These are phyloP conservation scores for Aspergillus proliferans DNA, from an alignment of 2,329 filamentous ascomycete species.

Conservation along the genomic window DNA sequence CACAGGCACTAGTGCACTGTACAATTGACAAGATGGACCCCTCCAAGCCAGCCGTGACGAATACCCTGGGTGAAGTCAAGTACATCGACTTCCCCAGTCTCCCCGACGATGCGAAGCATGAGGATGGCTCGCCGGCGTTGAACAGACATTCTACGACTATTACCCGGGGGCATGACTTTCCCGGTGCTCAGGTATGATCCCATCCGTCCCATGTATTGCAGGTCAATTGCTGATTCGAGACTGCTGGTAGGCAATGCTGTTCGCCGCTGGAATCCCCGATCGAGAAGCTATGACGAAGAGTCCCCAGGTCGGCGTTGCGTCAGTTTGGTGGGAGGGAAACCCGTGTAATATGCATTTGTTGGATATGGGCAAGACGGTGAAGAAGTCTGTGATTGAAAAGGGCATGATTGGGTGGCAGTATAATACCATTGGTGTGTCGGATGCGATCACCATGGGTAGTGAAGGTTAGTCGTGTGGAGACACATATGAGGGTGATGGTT, in stretches of 20 bases:
- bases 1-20: background rate
- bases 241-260: slow-evolving; percentile 74
- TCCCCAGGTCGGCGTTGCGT: slow-evolving; percentile 84
- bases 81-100: slow-evolving; percentile 55
- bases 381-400: slow-evolving; percentile 70
- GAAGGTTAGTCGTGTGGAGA: slow-evolving; percentile 54
- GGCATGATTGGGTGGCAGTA: slow-evolving; percentile 94
- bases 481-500: slow-evolving; percentile 6
- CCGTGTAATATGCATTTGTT: slow-evolving; percentile 79
- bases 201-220: background rate
- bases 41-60: slow-evolving; percentile 13
- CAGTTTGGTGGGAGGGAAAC: slow-evolving; percentile 97
- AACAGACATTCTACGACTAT: slow-evolving; percentile 82
- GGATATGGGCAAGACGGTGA: slow-evolving; percentile 81
- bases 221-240: background rate
- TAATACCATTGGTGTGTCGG: slow-evolving; percentile 82
- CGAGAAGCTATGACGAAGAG: slow-evolving; percentile 80
- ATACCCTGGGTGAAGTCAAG: slow-evolving; percentile 39
- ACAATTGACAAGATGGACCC: slow-evolving; percentile 15
- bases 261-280: slow-evolving; percentile 81
- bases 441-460: slow-evolving; percentile 91
- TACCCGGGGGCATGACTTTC: slow-evolving; percentile 81
- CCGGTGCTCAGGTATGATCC: slow-evolving; percentile 68
- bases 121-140: slow-evolving; percentile 58
- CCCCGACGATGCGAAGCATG: slow-evolving; percentile 44